phyloP scores from a whole-genome alignment of 768 basidiomycete genomes.

The Erythrobasidium yunnanense region DNA sequence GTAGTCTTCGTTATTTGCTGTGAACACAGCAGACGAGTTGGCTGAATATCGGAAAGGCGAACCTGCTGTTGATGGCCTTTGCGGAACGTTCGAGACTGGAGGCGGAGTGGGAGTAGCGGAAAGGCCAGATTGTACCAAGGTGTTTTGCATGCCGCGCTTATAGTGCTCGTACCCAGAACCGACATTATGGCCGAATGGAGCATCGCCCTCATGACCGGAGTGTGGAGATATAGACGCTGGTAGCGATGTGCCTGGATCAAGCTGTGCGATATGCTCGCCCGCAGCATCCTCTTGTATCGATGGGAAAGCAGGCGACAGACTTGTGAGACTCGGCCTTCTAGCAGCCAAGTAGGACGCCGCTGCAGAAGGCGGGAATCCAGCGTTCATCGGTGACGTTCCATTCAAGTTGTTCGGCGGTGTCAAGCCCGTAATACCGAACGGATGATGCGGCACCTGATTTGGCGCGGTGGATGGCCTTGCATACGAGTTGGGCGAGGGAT shows the following conservation, averaged over 20 bases:
- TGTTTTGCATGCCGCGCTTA: neutral
- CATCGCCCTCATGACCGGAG: neutral
- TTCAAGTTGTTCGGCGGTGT: neutral
- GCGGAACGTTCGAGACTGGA: neutral
- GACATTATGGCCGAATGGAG: neutral
- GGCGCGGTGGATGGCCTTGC: constrained; percentile 2
- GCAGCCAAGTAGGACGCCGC: neutral
- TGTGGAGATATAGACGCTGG: neutral
- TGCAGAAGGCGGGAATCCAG: neutral
- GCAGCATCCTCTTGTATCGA: constrained; percentile 9
- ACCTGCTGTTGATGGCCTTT: constrained; percentile 3
- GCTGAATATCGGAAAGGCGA: constrained; percentile 16
- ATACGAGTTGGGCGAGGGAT: neutral
- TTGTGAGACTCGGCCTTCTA: constrained; percentile 10
- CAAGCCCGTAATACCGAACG: neutral
- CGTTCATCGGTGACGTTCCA: neutral
- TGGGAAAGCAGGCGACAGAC: constrained; percentile 8
- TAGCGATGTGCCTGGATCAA: neutral
- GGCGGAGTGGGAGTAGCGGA: neutral
- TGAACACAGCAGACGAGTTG: neutral
- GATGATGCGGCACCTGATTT: neutral
- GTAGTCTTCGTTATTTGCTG: neutral
- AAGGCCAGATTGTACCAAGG: neutral
- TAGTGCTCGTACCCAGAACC: neutral
- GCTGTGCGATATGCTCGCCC: neutral